Evolutionary conservation across 176 grass and related monocot species (phyloP).

Genomic region (Bothriochloa decipiens): DNA sequence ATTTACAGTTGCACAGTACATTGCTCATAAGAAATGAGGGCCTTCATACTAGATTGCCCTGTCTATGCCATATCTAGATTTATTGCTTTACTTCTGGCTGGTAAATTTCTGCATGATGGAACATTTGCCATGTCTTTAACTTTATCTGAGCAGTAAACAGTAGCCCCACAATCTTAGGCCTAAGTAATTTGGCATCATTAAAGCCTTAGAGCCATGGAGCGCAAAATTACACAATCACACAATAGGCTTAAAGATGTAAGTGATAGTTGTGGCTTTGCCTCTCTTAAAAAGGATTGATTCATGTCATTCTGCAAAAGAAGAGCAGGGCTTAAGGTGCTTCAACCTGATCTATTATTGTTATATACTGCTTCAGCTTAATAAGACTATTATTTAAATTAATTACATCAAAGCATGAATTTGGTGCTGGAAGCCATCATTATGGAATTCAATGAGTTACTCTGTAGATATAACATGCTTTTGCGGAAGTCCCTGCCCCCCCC

Average conservation of each 20-base stretch:
- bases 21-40: too few relatives aligned
- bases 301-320: slow-evolving; percentile 1
- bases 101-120: too few relatives aligned
- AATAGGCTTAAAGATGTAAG: neutral
- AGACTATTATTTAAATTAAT: neutral
- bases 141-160: slow-evolving; percentile 26
- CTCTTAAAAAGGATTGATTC: neutral
- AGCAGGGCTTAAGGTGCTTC: neutral
- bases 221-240: neutral
- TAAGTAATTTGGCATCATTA: neutral
- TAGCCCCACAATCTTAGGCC: neutral
- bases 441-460: neutral
- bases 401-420: slow-evolving; percentile 4
- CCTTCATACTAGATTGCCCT: too few relatives aligned
- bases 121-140: too few relatives aligned
- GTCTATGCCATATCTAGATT: too few relatives aligned
- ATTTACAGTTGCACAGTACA: too few relatives aligned
- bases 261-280: neutral
- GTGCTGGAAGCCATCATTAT: neutral
- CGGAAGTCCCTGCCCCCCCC: neutral
- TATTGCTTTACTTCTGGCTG: too few relatives aligned
- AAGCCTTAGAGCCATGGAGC: neutral
- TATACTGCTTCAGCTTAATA: neutral
- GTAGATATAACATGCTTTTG: slow-evolving; percentile 10
- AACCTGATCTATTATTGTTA: neutral